A percentile compares a stretch with the other conserved stretches of the same genome.
These are phyloP conservation scores for Pleurozium schreberi DNA, from an alignment of 225 moss, liverwort and hornwort genomes.

Conservation along the genomic window DNA sequence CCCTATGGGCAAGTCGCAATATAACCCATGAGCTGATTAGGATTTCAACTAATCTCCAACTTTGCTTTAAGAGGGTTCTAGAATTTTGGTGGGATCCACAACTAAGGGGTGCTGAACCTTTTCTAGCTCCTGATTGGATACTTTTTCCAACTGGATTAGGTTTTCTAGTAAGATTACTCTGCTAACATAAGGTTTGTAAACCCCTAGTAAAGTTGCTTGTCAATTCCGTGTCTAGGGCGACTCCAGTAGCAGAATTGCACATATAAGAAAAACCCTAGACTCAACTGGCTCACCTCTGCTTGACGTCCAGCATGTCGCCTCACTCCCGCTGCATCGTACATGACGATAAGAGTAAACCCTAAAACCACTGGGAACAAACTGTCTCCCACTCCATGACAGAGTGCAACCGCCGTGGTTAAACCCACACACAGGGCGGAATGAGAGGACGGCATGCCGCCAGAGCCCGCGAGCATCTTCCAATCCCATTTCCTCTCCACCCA, in stretches of 20 bases:
- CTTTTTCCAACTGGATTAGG: neutral
- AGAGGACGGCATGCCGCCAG: conserved; percentile 99
- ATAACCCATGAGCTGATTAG: too few relatives aligned
- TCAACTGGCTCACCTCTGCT: conserved; percentile 53
- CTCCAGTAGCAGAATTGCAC: neutral
- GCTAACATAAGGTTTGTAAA: neutral
- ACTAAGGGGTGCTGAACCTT: neutral
- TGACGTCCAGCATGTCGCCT: conserved; percentile 92
- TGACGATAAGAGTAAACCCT: conserved; percentile 94
- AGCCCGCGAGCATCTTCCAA: conserved; percentile 74
- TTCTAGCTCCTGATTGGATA: neutral
- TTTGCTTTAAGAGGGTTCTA: neutral
- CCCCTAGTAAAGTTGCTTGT: neutral
- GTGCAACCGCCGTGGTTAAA: conserved; percentile 85
- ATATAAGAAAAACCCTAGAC: neutral
- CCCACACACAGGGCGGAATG: conserved; percentile 93
- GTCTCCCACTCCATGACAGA: conserved; percentile 84
- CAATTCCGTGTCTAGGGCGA: neutral
- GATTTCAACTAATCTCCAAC: neutral
- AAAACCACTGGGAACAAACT: conserved; percentile 89
- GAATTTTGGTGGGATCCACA: neutral
- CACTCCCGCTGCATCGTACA: conserved; percentile 97
- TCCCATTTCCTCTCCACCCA: conserved; percentile 85
- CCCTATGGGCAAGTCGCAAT: neutral
- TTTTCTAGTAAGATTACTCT: neutral